Evolutionary conservation across 1,284 basidiomycete genomes (phyloP), one percentile per base, ranked within the genome.

Genomic region (Ustanciosporium gigantosporum): DNA sequence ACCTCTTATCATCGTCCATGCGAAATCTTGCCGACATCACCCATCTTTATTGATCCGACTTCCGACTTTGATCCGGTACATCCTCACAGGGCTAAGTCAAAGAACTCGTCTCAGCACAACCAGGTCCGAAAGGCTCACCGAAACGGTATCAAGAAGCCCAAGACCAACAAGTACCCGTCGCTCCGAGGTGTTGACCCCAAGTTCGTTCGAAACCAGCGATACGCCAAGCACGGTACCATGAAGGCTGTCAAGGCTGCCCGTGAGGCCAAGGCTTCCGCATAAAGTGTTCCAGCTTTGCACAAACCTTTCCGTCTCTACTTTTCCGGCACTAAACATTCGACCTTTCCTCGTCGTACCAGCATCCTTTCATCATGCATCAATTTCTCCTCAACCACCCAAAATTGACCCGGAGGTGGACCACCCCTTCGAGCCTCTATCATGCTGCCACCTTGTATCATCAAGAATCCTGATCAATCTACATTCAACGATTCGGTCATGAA

Each of bases 171-270:
- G 79, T 87, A 89, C 78, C 85, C 88, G 66, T 93, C 90, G 50
- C 79, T 91, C 83, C 91, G 87, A 83, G 93, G 93, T 85, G 94
- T 70, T 19, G 90, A 92, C 77, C 80, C 88, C 66, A 93, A 92
- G 89, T 91, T 91, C 85, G 87, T 89, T 79, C 87, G 88, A 78
- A 92, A 92, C 80, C 84, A 88, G 61, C 84, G 85, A 66, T 85
- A 84, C 80, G 88, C 90, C 57, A 84, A 87, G 52, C 80, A 81
- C 70, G 90, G 90, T 71, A 88, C 89, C 46, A 89, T 90, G 78
- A 78, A 87, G 83, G 46, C 35, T 41, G 46, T 61, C 29, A 68
- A 69, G 46, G 73, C 58, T 48, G 48, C 56, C 14, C 52, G 65
- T 25, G 56, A 60, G 51, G 46, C 41, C 51, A 55, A 51, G 49